Base-by-base conservation (phyloP, 2,329 filamentous ascomycete genomes). In the Sporothrix dimorphospora region DNA sequence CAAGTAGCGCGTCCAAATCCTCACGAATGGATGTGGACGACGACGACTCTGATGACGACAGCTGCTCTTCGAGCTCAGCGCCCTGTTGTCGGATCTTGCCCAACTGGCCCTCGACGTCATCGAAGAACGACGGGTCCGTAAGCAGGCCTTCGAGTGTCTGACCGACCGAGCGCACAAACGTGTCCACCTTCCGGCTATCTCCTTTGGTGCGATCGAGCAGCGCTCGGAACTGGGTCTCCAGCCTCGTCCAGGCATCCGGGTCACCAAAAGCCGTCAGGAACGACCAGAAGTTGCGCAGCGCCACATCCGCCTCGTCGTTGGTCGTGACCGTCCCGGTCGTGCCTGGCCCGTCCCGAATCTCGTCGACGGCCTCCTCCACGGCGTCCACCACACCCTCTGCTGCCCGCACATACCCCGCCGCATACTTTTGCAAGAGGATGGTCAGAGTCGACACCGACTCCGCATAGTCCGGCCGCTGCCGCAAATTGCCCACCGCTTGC, bases 81-180 rank as follows among this genome's bases (percentile, higher is more conserved):
- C 86, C 85, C 77, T 87, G 86, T 12, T 81, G n/a, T n/a, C n/a
- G n/a, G n/a, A n/a, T 80, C 40, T 87, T 84, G 16, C 84, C 80
- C 49, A 90, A 81, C 11, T 85, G 84, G 66, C 85, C 80, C 30
- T 92, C 89, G 0, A 90, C 89, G 51, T 93, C 86, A 63, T 94
- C 92, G 77, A 97, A 93, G 81, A 97, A 98, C 4, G 90, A 87
- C 0, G 95, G 94, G 74, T 98, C 92, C 0, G 90, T 96, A 55
- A 98, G 83, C 79, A 98, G 90, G 74, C 91, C 90, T 78, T 97
- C 91, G 4, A 97, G 81, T 4, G 92, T 88, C 71, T 90, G 88
- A 12, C 91, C 92, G 40, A 94, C 83, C 61, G 97, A 89, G 27
- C 86, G 86, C 78, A 97, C 88, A 34, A 97, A 82, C 16, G 89